These are phyloP conservation scores for Capronia epimyces DNA, from an alignment of 2,329 filamentous ascomycete species.

Conservation along the genomic window DNA sequence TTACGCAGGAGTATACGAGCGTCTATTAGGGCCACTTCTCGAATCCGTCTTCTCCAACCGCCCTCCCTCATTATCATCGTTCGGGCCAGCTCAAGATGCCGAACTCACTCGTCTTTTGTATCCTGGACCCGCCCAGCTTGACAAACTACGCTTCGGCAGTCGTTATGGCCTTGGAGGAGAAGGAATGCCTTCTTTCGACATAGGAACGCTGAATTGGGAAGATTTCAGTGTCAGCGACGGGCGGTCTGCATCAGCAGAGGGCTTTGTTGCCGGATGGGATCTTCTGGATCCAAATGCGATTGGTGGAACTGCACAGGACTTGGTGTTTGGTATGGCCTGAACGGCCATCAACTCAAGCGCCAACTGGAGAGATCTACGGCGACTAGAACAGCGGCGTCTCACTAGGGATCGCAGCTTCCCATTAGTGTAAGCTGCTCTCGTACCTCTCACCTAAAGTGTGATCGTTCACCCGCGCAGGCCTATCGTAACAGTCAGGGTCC, in stretches of 20 bases:
- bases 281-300: conserved; percentile 23
- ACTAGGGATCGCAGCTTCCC: too few relatives aligned
- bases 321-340: conserved; percentile 26
- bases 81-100: conserved; percentile 29
- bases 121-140: conserved; percentile 29
- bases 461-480: too few relatives aligned
- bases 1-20: conserved; percentile 31
- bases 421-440: too few relatives aligned
- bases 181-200: conserved; percentile 34
- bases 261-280: conserved; percentile 27
- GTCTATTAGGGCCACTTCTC: conserved; percentile 32
- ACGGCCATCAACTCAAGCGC: background rate
- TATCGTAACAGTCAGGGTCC: too few relatives aligned
- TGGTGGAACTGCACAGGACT: conserved; percentile 13
- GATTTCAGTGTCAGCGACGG: conserved; percentile 29
- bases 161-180: conserved; percentile 34
- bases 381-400: too few relatives aligned
- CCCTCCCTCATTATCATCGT: conserved; percentile 26
- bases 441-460: too few relatives aligned
- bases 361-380: too few relatives aligned
- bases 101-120: conserved; percentile 29
- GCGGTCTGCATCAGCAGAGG: conserved; percentile 16
- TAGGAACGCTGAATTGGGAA: conserved; percentile 28
- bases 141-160: conserved; percentile 29
- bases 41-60: conserved; percentile 32